These are phyloP conservation scores for Ogataea pini DNA, from an alignment of 805 yeast genomes.

Conservation along the genomic window DNA sequence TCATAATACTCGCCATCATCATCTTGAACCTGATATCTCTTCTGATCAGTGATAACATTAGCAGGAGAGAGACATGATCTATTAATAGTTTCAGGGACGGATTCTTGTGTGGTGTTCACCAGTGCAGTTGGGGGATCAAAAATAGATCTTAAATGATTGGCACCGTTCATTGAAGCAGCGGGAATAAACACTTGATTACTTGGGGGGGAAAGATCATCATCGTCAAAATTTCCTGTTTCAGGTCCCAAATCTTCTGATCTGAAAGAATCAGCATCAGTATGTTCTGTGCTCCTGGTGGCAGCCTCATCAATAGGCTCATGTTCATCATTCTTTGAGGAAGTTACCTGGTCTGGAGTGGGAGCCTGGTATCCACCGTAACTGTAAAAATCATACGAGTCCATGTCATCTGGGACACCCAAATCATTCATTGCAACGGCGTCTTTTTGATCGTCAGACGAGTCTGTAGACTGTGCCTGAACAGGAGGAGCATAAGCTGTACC, in stretches of 20 bases:
- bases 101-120: conserved; percentile 4
- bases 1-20: conserved; percentile 35
- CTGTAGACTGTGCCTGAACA: conserved; percentile 3
- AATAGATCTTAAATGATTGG: conserved; percentile 26
- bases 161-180: conserved; percentile 20
- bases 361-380: conserved; percentile 35
- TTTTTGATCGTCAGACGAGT: conserved; percentile 1
- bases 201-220: conserved; percentile 24
- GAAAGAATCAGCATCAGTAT: background rate
- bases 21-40: conserved; percentile 30
- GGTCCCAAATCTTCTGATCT: conserved; percentile 10
- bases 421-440: conserved; percentile 5
- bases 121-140: conserved; percentile 32
- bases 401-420: conserved; percentile 16
- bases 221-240: conserved; percentile 8
- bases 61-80: conserved; percentile 23
- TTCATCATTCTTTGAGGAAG: background rate
- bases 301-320: background rate
- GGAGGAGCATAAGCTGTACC: conserved; percentile 1
- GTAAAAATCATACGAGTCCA: conserved; percentile 30
- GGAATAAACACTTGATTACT: conserved; percentile 21
- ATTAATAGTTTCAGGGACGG: background rate
- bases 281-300: conserved; percentile 4
- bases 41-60: conserved; percentile 28
- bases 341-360: conserved; percentile 13